Evolutionary conservation across 805 yeast genomes (phyloP), one percentile per base, ranked within the genome.

Genomic region (Yarrowia divulgata): DNA sequence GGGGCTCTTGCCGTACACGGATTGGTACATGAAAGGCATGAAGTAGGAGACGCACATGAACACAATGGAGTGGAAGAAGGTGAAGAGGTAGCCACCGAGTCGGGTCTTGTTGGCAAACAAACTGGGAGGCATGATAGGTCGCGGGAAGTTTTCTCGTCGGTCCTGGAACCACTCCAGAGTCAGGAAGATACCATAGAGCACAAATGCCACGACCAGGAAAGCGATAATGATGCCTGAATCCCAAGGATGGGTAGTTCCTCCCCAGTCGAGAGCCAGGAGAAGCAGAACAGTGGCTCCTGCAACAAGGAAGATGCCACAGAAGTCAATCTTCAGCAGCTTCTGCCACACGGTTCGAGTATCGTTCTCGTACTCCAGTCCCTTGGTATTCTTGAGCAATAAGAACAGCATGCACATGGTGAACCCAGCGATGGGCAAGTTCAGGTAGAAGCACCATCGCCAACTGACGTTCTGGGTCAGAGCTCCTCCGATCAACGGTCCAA

Each of bases 401-500:
- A 68, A 66, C 32, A 74, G 52, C 23, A 73, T 62, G 77, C 79
- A 13, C 77, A 72, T 14, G 74, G 75, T 57, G 74, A 74, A 13
- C 75, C 83, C 34, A 12, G 74, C 74, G 6, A 74, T 69, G 3
- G 89, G 87, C 32, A 83, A 76, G 72, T 83, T 76, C 62, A 83
- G 72, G 73, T 83, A 84, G 73, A 84, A 87, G 69, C 85, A 82
- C 72, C 84, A 81, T 67, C 87, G 79, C 90, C 90, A 87, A 5
- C 76, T 74, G 8, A 81, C 77, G 58, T 74, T 73, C 68, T 79
- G 77, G 10, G 85, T 80, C 72, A 85, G 82, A 0, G 81, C 85
- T 45, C 87, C 84, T 77, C 87, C 85, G 8, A 85, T 71, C 55
- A 87, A 81, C 0, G 90, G 90, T 0, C 89, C 90, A 16, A 83